A percentile compares a stretch with the other conserved stretches of the same genome.
Conservation (phyloP, 306 rosid genomes). For the Prunus mume region DNA sequence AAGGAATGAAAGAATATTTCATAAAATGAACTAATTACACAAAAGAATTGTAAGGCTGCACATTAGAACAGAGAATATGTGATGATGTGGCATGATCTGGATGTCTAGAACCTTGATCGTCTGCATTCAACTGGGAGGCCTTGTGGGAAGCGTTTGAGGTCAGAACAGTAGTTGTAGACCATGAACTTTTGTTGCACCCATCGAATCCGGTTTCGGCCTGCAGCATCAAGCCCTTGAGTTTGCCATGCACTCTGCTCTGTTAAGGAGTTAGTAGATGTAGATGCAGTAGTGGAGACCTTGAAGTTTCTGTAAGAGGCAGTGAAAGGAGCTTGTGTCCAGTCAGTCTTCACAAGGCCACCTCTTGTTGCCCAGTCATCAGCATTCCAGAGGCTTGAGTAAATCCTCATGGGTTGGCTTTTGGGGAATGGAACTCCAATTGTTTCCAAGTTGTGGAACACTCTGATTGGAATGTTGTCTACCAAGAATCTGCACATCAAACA, state of each 20-base stretch:
- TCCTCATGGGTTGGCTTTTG: conserved; percentile 41
- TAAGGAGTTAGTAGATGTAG: neutral
- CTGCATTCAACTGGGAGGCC: conserved; percentile 48
- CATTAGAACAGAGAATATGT: neutral
- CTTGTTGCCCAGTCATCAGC: conserved; percentile 56
- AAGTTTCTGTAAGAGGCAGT: conserved; percentile 45
- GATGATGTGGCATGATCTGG: neutral
- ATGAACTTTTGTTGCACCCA: conserved; percentile 52
- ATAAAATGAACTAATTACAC: neutral
- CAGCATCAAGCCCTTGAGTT: conserved; percentile 35
- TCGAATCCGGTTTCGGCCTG: conserved; percentile 33
- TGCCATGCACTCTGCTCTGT: conserved; percentile 17
- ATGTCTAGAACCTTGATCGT: conserved; percentile 17
- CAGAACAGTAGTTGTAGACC: conserved; percentile 51
- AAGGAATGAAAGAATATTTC: neutral
- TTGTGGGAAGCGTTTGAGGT: conserved; percentile 39
- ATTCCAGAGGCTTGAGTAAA: conserved; percentile 51
- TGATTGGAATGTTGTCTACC: conserved; percentile 43
- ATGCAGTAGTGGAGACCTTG: conserved; percentile 25
- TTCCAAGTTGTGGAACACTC: conserved; percentile 45
- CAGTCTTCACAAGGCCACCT: conserved; percentile 50
- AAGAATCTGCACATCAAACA: conserved; percentile 13
- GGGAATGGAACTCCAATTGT: conserved; percentile 39
- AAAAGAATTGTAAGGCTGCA: neutral
- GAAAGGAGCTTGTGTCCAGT: conserved; percentile 53